phyloP scores from a whole-genome alignment of 345 rosid species.

The Kandelia obovata region DNA sequence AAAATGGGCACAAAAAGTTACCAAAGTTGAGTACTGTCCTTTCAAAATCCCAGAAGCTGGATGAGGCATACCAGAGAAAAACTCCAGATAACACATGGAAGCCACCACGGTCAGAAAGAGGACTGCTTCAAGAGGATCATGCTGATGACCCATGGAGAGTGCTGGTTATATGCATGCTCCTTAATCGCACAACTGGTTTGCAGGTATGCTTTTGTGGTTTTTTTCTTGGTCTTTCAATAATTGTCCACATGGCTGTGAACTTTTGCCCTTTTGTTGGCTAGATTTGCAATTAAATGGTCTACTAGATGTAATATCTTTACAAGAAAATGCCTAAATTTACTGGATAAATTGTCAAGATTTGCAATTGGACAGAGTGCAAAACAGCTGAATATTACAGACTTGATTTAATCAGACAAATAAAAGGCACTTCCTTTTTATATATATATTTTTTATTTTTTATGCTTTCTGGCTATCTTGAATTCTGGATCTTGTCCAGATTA shows the following conservation, averaged over 20 bases:
- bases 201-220: conserved; percentile 37
- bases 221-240: not conserved
- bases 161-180: conserved; percentile 68
- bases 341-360: not conserved
- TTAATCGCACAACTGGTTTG: conserved; percentile 53
- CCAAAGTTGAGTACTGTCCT: conserved; percentile 15
- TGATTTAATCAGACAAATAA: not conserved
- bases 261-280: not conserved
- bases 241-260: not conserved
- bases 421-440: no score
- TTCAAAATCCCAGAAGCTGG: conserved; percentile 35
- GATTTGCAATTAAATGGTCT: not conserved
- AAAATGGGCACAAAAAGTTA: not conserved
- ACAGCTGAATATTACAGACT: not conserved
- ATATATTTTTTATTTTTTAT: no score
- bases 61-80: conserved; percentile 57
- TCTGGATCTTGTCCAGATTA: no score
- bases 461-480: no score
- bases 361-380: not conserved
- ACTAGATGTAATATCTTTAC: no score
- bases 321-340: not conserved
- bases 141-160: conserved; percentile 67
- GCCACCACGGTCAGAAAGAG: conserved; percentile 47
- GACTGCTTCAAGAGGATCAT: conserved; percentile 61
- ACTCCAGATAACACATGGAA: conserved; percentile 44